Evolutionary conservation across 2,329 filamentous ascomycete species (phyloP).

Genomic region (Paracorniculantispora psalliotae): DNA sequence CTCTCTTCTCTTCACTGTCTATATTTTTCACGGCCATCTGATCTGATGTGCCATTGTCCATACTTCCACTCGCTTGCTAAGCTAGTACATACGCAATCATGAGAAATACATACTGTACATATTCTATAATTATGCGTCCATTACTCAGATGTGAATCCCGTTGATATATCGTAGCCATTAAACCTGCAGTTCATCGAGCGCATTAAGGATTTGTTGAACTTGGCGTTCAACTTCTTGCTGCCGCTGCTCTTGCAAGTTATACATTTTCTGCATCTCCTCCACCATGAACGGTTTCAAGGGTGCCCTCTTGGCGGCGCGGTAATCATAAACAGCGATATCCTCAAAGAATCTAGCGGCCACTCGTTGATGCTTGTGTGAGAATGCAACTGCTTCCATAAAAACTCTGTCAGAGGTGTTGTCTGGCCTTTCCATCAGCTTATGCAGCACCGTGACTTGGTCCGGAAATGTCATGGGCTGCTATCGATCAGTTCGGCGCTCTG

Average conservation of each 20-base stretch:
- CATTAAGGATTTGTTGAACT: conserved; percentile 15
- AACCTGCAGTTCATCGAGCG: conserved; percentile 15
- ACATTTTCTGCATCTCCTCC: conserved; percentile 31
- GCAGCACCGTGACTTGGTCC: conserved; percentile 76
- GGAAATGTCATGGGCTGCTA: conserved; percentile 74
- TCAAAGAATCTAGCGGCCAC: conserved; percentile 70
- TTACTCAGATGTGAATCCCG: background rate
- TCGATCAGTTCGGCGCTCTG: background rate
- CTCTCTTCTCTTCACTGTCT: conserved; percentile 10
- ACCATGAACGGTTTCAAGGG: conserved; percentile 38
- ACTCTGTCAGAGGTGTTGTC: conserved; percentile 42
- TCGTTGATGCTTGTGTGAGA: conserved; percentile 71
- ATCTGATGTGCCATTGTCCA: conserved; percentile 6
- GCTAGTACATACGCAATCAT: conserved; percentile 6
- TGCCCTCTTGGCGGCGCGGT: conserved; percentile 32
- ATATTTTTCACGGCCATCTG: conserved; percentile 12
- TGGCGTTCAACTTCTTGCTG: conserved; percentile 17
- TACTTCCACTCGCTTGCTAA: conserved; percentile 1
- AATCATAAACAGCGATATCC: conserved; percentile 73
- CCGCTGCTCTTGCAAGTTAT: conserved; percentile 27
- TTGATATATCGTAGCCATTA: background rate
- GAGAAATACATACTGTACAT: conserved; percentile 13
- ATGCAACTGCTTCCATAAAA: conserved; percentile 55
- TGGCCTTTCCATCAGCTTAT: conserved; percentile 62
- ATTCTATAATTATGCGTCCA: background rate